phyloP scores from a whole-genome alignment of 768 basidiomycete genomes.

The Lyophyllum decastes region DNA sequence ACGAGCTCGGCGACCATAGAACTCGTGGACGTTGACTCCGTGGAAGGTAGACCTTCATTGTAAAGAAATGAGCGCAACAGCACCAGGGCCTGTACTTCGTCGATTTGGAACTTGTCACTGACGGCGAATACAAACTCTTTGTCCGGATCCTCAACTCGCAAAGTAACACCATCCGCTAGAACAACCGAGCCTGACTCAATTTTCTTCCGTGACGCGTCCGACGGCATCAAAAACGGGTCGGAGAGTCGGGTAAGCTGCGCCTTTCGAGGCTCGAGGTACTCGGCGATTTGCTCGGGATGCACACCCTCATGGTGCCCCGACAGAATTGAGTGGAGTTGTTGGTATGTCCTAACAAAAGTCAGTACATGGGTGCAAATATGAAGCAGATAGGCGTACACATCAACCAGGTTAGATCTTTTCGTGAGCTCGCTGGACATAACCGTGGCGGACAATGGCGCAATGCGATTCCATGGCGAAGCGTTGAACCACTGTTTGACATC shows the following conservation, averaged over 20 bases:
- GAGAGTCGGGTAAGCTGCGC: constrained; percentile 55
- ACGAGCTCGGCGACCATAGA: constrained; percentile 59
- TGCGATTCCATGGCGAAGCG: neutral
- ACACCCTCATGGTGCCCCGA: constrained; percentile 61
- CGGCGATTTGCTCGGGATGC: constrained; percentile 56
- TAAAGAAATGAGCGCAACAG: constrained; percentile 78
- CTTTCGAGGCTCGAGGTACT: constrained; percentile 59
- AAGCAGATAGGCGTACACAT: constrained; percentile 50
- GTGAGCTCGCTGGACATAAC: constrained; percentile 49
- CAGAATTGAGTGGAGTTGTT: constrained; percentile 61
- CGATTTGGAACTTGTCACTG: constrained; percentile 72
- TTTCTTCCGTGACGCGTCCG: constrained; percentile 62
- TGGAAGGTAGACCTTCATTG: constrained; percentile 68
- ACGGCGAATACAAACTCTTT: constrained; percentile 73
- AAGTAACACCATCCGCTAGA: constrained; percentile 62
- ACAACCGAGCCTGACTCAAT: constrained; percentile 69
- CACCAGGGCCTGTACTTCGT: constrained; percentile 77
- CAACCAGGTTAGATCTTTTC: constrained; percentile 70
- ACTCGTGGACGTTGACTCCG: constrained; percentile 41
- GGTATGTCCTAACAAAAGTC: constrained; percentile 52
- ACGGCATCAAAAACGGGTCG: constrained; percentile 72
- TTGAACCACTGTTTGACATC: neutral
- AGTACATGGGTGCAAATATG: neutral
- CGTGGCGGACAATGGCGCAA: neutral
- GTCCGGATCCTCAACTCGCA: constrained; percentile 68